Conservation (phyloP, 176 grass and related monocot species). For the Bromus sterilis region DNA sequence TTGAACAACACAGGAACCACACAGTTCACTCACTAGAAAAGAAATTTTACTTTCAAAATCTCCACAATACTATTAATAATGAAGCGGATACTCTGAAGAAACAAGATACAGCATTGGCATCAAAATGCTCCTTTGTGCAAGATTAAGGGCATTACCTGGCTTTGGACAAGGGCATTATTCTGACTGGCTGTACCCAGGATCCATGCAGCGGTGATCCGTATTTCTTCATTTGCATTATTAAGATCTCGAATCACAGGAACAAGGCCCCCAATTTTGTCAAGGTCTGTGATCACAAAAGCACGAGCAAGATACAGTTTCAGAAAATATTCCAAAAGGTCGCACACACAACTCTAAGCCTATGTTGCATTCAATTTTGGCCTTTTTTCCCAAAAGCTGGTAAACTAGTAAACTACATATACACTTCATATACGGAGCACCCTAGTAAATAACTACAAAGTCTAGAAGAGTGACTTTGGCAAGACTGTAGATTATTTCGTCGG, state of each 20-base stretch:
- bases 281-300: constrained; percentile 53
- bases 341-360: background rate
- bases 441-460: background rate
- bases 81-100: background rate
- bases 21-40: background rate
- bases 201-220: constrained; percentile 65
- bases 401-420: background rate
- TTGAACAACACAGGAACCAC: background rate
- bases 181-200: constrained; percentile 83
- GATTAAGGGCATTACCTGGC: constrained; percentile 47
- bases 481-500: background rate
- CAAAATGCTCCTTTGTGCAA: background rate
- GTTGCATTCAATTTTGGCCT: background rate
- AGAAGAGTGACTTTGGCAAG: background rate
- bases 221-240: constrained; percentile 53
- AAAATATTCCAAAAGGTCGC: background rate
- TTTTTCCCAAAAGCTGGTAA: background rate
- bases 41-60: background rate
- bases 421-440: background rate
- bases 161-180: constrained; percentile 81
- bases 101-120: background rate
- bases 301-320: background rate
- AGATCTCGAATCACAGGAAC: constrained; percentile 67
- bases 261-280: constrained; percentile 82
- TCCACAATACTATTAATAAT: background rate